Conservation (phyloP, 805 yeast genomes). For the Huiozyma naganishii region DNA sequence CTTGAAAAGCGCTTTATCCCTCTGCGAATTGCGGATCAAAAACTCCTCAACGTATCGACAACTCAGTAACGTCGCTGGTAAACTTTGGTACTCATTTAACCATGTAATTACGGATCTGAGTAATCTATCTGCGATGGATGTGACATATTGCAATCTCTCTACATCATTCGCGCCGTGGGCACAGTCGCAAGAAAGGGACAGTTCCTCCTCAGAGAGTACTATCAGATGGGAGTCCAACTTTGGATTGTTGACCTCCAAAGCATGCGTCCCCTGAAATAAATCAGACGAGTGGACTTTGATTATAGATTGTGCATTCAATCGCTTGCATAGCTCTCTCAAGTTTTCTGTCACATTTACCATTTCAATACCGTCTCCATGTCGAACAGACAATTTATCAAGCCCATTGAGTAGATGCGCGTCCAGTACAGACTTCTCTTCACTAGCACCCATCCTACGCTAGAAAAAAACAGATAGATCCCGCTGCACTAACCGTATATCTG, state of each 20-base stretch:
- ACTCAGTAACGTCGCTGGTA: conserved; percentile 69
- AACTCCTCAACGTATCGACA: conserved; percentile 60
- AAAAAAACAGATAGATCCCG: background rate
- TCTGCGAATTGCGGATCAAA: conserved; percentile 25
- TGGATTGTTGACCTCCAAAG: conserved; percentile 64
- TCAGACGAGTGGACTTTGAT: conserved; percentile 50
- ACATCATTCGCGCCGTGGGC: conserved; percentile 16
- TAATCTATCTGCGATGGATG: conserved; percentile 44
- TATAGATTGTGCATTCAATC: conserved; percentile 42
- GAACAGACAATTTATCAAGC: background rate
- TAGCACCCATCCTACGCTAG: background rate
- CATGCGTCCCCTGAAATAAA: conserved; percentile 76
- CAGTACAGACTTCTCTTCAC: background rate
- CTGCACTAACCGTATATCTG: too few relatives aligned
- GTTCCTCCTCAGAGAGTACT: conserved; percentile 34
- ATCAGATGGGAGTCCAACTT: conserved; percentile 71
- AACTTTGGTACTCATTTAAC: conserved; percentile 57
- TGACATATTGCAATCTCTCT: conserved; percentile 32
- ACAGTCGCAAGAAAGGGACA: conserved; percentile 34
- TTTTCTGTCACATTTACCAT: conserved; percentile 46
- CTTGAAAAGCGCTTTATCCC: background rate
- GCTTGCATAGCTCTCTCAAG: conserved; percentile 33
- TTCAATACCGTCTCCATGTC: background rate
- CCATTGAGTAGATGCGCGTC: background rate
- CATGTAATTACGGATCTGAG: conserved; percentile 52